Percentiles rank a stretch among this genome's conserved stretches.
Evolutionary conservation across 768 basidiomycete genomes (phyloP).

Genomic region (Calocera cornea): DNA sequence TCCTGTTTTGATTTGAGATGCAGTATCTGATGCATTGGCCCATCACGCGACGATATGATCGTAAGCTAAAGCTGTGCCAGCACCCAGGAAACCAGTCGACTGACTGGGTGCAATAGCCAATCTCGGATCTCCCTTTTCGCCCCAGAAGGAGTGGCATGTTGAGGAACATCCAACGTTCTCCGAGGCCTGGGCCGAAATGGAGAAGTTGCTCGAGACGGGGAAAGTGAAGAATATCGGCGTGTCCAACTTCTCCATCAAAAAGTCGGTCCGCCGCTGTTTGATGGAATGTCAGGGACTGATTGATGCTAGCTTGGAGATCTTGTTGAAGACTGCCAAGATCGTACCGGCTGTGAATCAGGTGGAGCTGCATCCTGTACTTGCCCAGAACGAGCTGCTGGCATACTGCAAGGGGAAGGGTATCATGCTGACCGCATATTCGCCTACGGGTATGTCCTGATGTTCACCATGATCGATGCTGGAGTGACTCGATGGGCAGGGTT

Average conservation of each 20-base stretch:
- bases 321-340: conserved; percentile 36
- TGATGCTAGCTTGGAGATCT: conserved; percentile 18
- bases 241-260: conserved; percentile 45
- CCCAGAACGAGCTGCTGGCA: conserved; percentile 34
- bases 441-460: conserved; percentile 26
- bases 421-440: conserved; percentile 36
- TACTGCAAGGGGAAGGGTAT: conserved; percentile 41
- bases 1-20: background rate
- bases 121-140: background rate
- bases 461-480: background rate
- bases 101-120: background rate
- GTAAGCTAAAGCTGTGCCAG: background rate
- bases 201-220: conserved; percentile 20
- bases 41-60: background rate
- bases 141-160: background rate
- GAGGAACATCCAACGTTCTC: conserved; percentile 8
- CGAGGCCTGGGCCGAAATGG: conserved; percentile 21
- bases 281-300: background rate
- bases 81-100: background rate
- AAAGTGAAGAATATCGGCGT: conserved; percentile 41
- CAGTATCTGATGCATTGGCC: background rate
- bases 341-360: conserved; percentile 61
- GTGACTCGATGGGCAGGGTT: conserved; percentile 25
- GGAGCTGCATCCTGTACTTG: conserved; percentile 43
- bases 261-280: conserved; percentile 16